phyloP scores from a whole-genome alignment of 352 stramenopile species.

The Vaucheria bursata region DNA sequence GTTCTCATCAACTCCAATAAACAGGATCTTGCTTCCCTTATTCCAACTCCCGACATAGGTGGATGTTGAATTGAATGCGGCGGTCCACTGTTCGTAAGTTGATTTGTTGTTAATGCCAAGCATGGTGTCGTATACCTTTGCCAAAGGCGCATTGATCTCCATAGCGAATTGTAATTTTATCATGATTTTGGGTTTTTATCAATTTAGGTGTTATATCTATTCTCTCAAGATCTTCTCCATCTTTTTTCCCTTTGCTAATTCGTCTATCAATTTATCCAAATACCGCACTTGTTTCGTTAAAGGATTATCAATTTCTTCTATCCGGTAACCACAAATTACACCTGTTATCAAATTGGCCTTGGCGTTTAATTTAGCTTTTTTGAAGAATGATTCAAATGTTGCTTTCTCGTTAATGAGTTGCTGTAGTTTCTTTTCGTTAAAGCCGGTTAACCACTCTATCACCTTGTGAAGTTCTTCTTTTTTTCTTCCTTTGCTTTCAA shows the following conservation, averaged over 20 bases:
- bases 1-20: too few species aligned
- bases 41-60: too few species aligned
- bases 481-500: neutral
- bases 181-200: too few species aligned
- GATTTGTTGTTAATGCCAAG: too few species aligned
- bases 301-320: neutral
- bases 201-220: too few species aligned
- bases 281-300: neutral
- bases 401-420: neutral
- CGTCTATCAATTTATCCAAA: neutral
- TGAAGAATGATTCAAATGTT: neutral
- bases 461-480: neutral
- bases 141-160: too few species aligned
- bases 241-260: neutral
- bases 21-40: too few species aligned
- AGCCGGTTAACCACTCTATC: neutral
- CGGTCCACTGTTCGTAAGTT: too few species aligned
- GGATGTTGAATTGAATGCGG: too few species aligned
- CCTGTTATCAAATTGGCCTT: neutral
- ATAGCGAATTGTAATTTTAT: too few species aligned
- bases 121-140: too few species aligned
- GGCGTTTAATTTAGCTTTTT: neutral
- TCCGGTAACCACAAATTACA: neutral
- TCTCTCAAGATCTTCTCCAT: neutral
- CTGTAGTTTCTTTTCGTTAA: neutral